Base-by-base conservation (phyloP, 192 early-diverging fungal genomes). In the Pilobolus umbonatus region DNA sequence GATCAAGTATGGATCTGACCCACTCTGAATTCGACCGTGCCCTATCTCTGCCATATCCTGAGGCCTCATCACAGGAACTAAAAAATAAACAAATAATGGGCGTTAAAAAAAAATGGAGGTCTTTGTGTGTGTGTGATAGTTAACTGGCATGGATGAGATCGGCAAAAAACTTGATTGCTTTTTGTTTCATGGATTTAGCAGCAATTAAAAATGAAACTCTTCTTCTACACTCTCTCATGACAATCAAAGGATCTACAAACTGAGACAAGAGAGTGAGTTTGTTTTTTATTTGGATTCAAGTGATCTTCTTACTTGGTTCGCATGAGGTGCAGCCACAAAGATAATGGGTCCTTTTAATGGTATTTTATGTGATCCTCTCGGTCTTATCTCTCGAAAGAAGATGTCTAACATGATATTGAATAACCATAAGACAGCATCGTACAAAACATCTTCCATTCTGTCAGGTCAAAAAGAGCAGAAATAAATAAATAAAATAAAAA, bases 231-330 rank as follows among this genome's bases (percentile, higher is more conserved):
- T 91, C 87, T 51, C 82, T 83, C 62, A 96, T 85, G 7, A 99
- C 73, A 62, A 96, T 88, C 29, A 95, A 57, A 8, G 95, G 93
- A 69, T 99, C 96, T 26, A 99, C 87, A 77, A 99, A 98, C 85
- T 91, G 75, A 26, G 8, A 28, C 3, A 40, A 11, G 2, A 40
- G n/a, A 7, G n/a, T 15, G 19, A 42, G 39, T 42, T 17, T 42
- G 14, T 9, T 42, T 42, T 17, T 17, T 42, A 42, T 42, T 17
- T 12, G 19, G 0, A 42, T 34, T n/a, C 29, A 2, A 29, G 10
- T 32, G 1, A 17, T 15, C 3, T 24, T 34, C 34, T 61, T 79
- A 79, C 80, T 75, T 91, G 84, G 76, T 86, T 88, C 38, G 82
- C 80, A 73, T 89, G 87, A 44, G 85, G 87, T 4, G 84, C 91